Evolutionary conservation across 2,329 filamentous ascomycete species (phyloP).

Genomic region (Talaromyces sp.): DNA sequence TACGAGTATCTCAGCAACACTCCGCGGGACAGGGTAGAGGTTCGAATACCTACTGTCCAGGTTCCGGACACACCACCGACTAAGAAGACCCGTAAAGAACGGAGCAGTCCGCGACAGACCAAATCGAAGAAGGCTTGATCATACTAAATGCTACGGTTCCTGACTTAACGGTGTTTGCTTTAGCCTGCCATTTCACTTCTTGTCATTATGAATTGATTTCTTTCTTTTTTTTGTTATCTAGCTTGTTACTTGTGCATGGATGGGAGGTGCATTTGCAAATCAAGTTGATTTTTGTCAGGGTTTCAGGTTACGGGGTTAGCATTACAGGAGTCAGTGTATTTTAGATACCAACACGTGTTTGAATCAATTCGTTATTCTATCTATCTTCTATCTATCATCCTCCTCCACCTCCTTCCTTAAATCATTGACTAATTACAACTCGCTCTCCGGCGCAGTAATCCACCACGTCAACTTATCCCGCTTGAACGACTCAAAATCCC

Average conservation of each 20-base stretch:
- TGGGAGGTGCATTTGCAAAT: background rate
- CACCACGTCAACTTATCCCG: conserved; percentile 66
- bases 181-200: background rate
- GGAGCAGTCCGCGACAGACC: conserved; percentile 10
- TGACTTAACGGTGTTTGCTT: background rate
- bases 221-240: background rate
- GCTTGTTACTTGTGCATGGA: background rate
- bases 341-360: conserved; percentile 15
- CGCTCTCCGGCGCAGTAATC: conserved; percentile 49
- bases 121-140: conserved; percentile 8
- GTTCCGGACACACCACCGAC: conserved; percentile 28
- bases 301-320: background rate
- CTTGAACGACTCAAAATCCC: conserved; percentile 84
- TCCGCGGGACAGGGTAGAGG: conserved; percentile 3
- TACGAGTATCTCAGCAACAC: background rate
- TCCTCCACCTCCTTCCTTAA: too few species aligned
- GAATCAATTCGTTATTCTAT: conserved; percentile 7
- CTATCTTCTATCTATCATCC: too few species aligned
- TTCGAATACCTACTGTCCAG: conserved; percentile 25
- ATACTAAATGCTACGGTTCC: background rate
- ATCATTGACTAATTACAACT: conserved; percentile 28
- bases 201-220: background rate
- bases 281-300: background rate
- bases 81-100: background rate
- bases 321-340: conserved; percentile 16